Conservation (phyloP, 768 basidiomycete genomes). For the Kwoniella dendrophila region DNA sequence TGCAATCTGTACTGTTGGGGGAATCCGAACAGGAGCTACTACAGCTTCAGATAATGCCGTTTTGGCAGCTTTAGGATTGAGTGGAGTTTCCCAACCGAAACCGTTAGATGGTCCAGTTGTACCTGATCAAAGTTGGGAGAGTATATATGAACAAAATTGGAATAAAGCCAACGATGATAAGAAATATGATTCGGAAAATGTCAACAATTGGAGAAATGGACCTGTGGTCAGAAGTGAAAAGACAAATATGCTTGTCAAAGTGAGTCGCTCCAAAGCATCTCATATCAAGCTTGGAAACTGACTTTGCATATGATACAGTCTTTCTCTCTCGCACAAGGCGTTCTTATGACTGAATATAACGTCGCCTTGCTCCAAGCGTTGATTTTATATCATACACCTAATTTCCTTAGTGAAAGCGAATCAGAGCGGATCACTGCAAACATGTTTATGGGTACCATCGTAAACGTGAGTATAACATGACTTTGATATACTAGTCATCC, state of each 20-base stretch:
- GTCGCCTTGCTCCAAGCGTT: slow-evolving; percentile 49
- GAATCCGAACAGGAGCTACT: slow-evolving; percentile 22
- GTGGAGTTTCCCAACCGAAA: not conserved
- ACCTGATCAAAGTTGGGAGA: slow-evolving; percentile 33
- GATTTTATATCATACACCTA: slow-evolving; percentile 51
- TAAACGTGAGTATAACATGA: slow-evolving; percentile 43
- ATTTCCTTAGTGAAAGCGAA: slow-evolving; percentile 45
- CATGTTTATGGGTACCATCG: slow-evolving; percentile 52
- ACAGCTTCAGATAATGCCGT: slow-evolving; percentile 12
- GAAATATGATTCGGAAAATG: slow-evolving; percentile 23
- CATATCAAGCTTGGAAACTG: not conserved
- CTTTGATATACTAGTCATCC: not conserved
- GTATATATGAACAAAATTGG: slow-evolving; percentile 37
- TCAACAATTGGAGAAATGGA: slow-evolving; percentile 41
- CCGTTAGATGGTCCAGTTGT: slow-evolving; percentile 38
- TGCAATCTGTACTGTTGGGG: slow-evolving; percentile 57
- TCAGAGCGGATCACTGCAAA: slow-evolving; percentile 47
- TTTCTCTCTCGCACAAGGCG: slow-evolving; percentile 52
- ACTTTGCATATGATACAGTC: slow-evolving; percentile 31
- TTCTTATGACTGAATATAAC: slow-evolving; percentile 55
- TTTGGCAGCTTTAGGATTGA: not conserved
- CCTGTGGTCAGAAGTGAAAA: slow-evolving; percentile 53
- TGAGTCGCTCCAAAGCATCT: slow-evolving; percentile 11
- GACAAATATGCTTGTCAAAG: slow-evolving; percentile 56
- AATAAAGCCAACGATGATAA: slow-evolving; percentile 5